Conservation (phyloP, 2,329 filamentous ascomycete species). For the Eutypella sp. region DNA sequence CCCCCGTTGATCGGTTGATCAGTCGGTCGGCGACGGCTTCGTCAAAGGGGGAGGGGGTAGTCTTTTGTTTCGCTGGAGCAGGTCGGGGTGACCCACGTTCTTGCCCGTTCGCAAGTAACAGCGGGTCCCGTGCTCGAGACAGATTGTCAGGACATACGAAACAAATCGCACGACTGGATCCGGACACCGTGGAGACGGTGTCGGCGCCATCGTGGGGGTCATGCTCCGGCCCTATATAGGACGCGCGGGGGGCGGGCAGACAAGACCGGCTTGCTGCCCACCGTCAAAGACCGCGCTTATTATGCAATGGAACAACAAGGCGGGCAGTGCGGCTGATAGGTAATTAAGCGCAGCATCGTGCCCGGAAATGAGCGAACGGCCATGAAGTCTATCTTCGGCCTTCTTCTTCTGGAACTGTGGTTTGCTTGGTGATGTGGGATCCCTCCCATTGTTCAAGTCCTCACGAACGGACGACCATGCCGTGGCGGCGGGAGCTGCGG, state of each 20-base stretch:
- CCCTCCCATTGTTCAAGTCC: slow-evolving; percentile 17
- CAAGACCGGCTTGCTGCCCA: slow-evolving; percentile 41
- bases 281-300: slow-evolving; percentile 20
- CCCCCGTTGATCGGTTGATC: too few relatives aligned
- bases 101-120: slow-evolving; percentile 6
- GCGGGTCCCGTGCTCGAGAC: slow-evolving; percentile 17
- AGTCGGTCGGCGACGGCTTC: not conserved
- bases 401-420: slow-evolving; percentile 22
- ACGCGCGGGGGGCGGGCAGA: slow-evolving; percentile 22
- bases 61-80: slow-evolving; percentile 20
- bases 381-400: slow-evolving; percentile 18
- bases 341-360: slow-evolving; percentile 11
- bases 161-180: slow-evolving; percentile 24
- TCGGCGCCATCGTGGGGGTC: slow-evolving; percentile 35
- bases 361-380: slow-evolving; percentile 30
- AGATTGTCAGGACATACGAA: slow-evolving; percentile 24
- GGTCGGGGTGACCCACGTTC: slow-evolving; percentile 7
- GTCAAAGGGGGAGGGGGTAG: not conserved
- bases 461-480: slow-evolving; percentile 51
- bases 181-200: slow-evolving; percentile 13
- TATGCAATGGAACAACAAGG: slow-evolving; percentile 31
- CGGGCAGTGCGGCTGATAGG: slow-evolving; percentile 22
- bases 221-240: slow-evolving; percentile 49
- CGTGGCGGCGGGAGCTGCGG: slow-evolving; percentile 56
- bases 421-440: slow-evolving; percentile 16